Evolutionary conservation across 2,329 filamentous ascomycete genomes (phyloP), one percentile per base, ranked within the genome.

Genomic region (Cladophialophora psammophila): DNA sequence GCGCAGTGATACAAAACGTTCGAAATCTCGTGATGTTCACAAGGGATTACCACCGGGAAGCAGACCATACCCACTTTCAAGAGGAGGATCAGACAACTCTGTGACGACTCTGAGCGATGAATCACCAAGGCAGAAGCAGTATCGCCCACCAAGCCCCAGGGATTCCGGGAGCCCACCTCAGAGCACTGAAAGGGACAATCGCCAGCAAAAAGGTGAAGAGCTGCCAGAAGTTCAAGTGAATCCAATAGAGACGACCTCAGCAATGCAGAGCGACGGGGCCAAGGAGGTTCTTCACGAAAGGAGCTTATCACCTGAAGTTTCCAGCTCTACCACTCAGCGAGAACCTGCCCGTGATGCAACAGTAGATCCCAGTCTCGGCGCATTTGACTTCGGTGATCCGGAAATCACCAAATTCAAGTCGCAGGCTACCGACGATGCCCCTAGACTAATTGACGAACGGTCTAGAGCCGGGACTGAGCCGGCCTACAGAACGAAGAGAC

Each of bases 401-500:
- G 20, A 40, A 52, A 60, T 35, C 36, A 55, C 12, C 36, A 58
- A 45, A 53, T 42, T 34, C 36, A 34, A 48, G 31, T 36, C 56
- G 9, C 20, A 35, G 10, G 13, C 45, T 32, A n/a, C 36, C 42
- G 18, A 40, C 5, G 18, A 60, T 13, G 48, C 55, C 10, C 57
- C 48, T 42, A 50, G 54, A 26, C 59, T 31, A 12, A 56, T 58
- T n/a, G 64, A 36, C n/a, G 58, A 61, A n/a, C 64, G 56, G 34
- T 31, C 52, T 35, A 65, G 63, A 52, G 56, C 48, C 18, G 66
- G 59, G 10, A 64, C 63, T 31, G 68, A 69, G 53, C 70, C 71
- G 40, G 63, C 67, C 3, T 73, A 73, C 53, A 72, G 63, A 57
- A 60, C 69, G 8, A 73, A 69, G 53, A 60, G 69, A 40, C 71